phyloP scores from a whole-genome alignment of 768 basidiomycete genomes.

The Tulasnella sp. region DNA sequence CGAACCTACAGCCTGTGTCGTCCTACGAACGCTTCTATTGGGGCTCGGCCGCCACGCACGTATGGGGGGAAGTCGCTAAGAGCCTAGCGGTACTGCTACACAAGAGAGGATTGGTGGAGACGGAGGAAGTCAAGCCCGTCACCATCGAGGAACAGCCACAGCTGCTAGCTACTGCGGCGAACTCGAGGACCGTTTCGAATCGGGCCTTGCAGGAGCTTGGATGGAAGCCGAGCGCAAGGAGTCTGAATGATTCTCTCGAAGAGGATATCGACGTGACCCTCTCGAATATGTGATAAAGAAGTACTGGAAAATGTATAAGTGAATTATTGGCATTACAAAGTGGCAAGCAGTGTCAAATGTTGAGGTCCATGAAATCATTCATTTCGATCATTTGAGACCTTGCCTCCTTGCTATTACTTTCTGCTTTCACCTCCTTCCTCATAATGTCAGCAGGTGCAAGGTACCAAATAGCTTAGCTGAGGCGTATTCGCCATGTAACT shows the following conservation, averaged over 20 bases:
- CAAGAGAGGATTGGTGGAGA: constrained; percentile 11
- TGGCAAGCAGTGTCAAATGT: too few relatives aligned
- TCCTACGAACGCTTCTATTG: constrained; percentile 16
- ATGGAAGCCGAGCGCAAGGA: constrained; percentile 16
- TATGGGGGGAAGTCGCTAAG: constrained; percentile 13
- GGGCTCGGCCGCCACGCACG: constrained; percentile 1
- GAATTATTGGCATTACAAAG: too few relatives aligned
- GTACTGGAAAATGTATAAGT: too few relatives aligned
- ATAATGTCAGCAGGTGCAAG: too few relatives aligned
- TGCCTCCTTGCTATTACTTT: constrained; percentile 31
- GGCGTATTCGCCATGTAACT: too few relatives aligned
- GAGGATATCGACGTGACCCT: constrained; percentile 9
- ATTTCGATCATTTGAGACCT: too few relatives aligned
- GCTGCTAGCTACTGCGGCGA: constrained; percentile 16
- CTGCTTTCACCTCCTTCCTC: constrained; percentile 24
- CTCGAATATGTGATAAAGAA: too few relatives aligned
- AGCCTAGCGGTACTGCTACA: constrained; percentile 13
- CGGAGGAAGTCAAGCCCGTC: constrained; percentile 2
- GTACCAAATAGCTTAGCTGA: too few relatives aligned
- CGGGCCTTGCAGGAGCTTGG: constrained; percentile 16
- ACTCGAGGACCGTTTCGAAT: constrained; percentile 21
- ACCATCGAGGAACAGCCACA: background rate
- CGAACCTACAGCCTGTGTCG: background rate
- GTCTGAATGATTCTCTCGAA: background rate
- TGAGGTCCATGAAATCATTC: too few relatives aligned